phyloP scores from a whole-genome alignment of 345 rosid genomes.

The Eucalyptus curtisii region DNA sequence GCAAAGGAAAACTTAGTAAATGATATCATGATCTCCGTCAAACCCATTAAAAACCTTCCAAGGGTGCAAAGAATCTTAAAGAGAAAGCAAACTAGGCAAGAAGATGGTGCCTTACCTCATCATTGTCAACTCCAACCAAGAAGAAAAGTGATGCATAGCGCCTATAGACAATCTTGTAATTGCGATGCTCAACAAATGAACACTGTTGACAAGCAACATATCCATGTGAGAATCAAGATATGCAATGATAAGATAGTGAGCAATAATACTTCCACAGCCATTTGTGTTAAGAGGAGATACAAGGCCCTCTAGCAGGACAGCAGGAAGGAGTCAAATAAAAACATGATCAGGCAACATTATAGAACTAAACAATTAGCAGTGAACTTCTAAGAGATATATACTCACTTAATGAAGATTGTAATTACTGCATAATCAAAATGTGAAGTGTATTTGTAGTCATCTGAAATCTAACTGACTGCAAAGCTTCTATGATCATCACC shows the following conservation, averaged over 20 bases:
- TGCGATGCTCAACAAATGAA: constrained; percentile 97
- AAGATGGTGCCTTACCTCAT: constrained; percentile 46
- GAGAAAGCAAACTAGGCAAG: not conserved
- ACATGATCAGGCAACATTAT: not conserved
- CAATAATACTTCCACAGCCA: not conserved
- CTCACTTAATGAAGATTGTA: not conserved
- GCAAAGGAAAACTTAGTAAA: not conserved
- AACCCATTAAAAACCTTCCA: not conserved
- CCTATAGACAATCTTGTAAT: constrained; percentile 89
- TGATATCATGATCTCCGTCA: not conserved
- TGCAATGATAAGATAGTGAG: not conserved
- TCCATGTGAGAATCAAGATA: not conserved
- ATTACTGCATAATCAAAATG: not conserved
- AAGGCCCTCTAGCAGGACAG: not conserved
- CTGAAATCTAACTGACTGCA: not conserved
- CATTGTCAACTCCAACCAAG: constrained; percentile 93
- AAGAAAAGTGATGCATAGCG: constrained; percentile 94
- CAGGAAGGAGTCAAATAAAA: not conserved
- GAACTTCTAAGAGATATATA: not conserved
- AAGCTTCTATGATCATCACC: not conserved
- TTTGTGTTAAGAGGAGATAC: not conserved
- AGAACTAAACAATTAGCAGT: not conserved
- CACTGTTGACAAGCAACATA: constrained; percentile 32
- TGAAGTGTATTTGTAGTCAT: not conserved
- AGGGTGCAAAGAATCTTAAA: not conserved